These are phyloP conservation scores for Talaromyces marneffei DNA, from an alignment of 2,329 filamentous ascomycete species.

Conservation along the genomic window DNA sequence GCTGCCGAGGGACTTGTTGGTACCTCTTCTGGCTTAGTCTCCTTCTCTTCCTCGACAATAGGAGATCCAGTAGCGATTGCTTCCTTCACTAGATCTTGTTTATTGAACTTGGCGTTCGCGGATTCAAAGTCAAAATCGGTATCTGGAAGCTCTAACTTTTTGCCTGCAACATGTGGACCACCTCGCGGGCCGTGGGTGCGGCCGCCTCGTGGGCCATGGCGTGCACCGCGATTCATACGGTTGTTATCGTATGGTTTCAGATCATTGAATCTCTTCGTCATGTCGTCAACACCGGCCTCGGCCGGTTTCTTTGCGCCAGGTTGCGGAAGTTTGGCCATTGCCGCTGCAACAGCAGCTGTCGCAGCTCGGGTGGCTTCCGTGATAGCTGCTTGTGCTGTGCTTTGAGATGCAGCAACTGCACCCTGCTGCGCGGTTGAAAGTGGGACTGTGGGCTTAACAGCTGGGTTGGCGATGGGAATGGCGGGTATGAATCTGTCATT, in stretches of 20 bases:
- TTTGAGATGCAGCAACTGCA: slow-evolving; percentile 26
- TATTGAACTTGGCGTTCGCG: slow-evolving; percentile 83
- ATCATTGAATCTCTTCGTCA: slow-evolving; percentile 43
- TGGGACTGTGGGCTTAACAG: slow-evolving; percentile 29
- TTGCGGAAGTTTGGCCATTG: slow-evolving; percentile 47
- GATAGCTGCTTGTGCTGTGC: slow-evolving; percentile 33
- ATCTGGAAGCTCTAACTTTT: slow-evolving; percentile 80
- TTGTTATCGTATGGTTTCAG: slow-evolving; percentile 39
- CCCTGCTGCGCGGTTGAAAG: slow-evolving; percentile 23
- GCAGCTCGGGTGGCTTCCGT: slow-evolving; percentile 46
- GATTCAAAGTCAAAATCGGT: slow-evolving; percentile 89
- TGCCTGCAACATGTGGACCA: slow-evolving; percentile 40
- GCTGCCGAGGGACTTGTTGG: slow-evolving; percentile 34
- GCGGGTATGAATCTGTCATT: slow-evolving; percentile 41
- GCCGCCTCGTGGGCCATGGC: slow-evolving; percentile 40
- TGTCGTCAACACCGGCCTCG: slow-evolving; percentile 34
- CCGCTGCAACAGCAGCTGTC: slow-evolving; percentile 46
- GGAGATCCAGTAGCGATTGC: slow-evolving; percentile 75
- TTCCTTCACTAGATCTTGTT: slow-evolving; percentile 81
- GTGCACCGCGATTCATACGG: slow-evolving; percentile 34
- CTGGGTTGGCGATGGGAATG: slow-evolving; percentile 39
- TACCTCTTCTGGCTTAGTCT: slow-evolving; percentile 29
- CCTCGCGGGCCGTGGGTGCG: slow-evolving; percentile 39
- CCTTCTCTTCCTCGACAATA: slow-evolving; percentile 47
- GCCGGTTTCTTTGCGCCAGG: slow-evolving; percentile 31